Conservation (phyloP, 495 filamentous ascomycete species). For the Neurospora sp. region DNA sequence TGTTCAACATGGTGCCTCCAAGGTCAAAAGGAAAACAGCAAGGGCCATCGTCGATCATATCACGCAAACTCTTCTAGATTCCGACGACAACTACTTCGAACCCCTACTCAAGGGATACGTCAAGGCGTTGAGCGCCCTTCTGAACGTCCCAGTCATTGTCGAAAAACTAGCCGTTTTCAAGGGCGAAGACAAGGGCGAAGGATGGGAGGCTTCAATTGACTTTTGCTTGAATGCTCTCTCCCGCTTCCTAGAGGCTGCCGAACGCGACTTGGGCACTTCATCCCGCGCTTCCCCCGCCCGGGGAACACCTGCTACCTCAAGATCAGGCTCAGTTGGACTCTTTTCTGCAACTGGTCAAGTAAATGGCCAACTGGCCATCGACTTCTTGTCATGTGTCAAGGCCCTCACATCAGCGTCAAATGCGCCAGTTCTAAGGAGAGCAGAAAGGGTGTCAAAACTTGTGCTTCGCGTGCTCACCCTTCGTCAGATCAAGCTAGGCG, state of each 20-base stretch:
- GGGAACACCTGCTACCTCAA: conserved; percentile 17
- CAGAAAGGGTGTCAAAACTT: conserved; percentile 45
- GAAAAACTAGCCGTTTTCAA: conserved; percentile 54
- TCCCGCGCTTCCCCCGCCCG: conserved; percentile 34
- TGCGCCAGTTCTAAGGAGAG: conserved; percentile 54
- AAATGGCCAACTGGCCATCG: conserved; percentile 31
- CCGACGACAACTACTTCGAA: conserved; percentile 54
- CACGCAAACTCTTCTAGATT: conserved; percentile 55
- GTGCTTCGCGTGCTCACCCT: conserved; percentile 54
- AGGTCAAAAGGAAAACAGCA: conserved; percentile 65
- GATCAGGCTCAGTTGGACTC: conserved; percentile 14
- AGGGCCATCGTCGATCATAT: conserved; percentile 74
- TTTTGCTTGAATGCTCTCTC: conserved; percentile 54
- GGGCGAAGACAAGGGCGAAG: conserved; percentile 40
- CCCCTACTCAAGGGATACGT: conserved; percentile 71
- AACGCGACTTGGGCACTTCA: conserved; percentile 19
- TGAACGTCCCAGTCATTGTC: conserved; percentile 64
- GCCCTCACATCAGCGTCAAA: conserved; percentile 57
- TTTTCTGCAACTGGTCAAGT: conserved; percentile 16
- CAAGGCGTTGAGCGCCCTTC: conserved; percentile 57
- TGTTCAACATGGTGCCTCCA: conserved; percentile 55
- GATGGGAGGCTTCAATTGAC: conserved; percentile 58
- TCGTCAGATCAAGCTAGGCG: conserved; percentile 45
- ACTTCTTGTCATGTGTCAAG: conserved; percentile 57
- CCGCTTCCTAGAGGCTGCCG: conserved; percentile 30